Evolutionary conservation across 495 filamentous ascomycete species (phyloP), one percentile per base, ranked within the genome.

Genomic region (Podospora comata): DNA sequence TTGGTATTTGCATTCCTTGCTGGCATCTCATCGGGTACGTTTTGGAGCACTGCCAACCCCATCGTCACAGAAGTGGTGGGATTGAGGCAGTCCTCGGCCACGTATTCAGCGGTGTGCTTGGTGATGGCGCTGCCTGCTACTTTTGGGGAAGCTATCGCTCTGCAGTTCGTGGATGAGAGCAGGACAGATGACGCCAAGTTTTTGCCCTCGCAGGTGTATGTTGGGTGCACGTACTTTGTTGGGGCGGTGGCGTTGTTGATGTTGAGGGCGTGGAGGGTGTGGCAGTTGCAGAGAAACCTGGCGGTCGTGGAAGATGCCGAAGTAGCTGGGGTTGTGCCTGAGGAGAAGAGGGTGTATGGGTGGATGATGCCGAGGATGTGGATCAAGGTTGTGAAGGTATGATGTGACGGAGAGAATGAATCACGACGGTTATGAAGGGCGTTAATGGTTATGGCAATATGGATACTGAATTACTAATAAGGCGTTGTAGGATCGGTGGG

Each of bases 21-120:
- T 3, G 91, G 91, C 7, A 83, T 81, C 11, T 86, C 92, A 3
- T 82, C 86, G 15, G 91, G 90, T 27, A 90, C 87, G 0, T 92
- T 90, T 74, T 92, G 90, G 90, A 85, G 86, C 16, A 88, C 87
- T 1, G 80, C 90, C n/a, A 87, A 81, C 3, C 92, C 92, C 1
- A 86, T 95, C 6, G 80, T 87, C 23, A 88, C 89, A 0, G 92
- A 95, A 72, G 87, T 93, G n/a, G 87, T 94, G 26, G 90, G 90
- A 4, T 74, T 94, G 15, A 80, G 82, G 39, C 58, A 70, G 16
- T 48, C 62, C 4, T 58, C 60, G 4, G 59, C 63, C 13, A 58
- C 34, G 15, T 70, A 69, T 32, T 60, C 58, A 0, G 64, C 59
- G 6, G 67, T 72, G 11, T 72, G 70, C 59, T 65, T 72, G 26